phyloP scores from a whole-genome alignment of 2,329 filamentous ascomycete genomes.

The Plenodomus tracheiphilus region DNA sequence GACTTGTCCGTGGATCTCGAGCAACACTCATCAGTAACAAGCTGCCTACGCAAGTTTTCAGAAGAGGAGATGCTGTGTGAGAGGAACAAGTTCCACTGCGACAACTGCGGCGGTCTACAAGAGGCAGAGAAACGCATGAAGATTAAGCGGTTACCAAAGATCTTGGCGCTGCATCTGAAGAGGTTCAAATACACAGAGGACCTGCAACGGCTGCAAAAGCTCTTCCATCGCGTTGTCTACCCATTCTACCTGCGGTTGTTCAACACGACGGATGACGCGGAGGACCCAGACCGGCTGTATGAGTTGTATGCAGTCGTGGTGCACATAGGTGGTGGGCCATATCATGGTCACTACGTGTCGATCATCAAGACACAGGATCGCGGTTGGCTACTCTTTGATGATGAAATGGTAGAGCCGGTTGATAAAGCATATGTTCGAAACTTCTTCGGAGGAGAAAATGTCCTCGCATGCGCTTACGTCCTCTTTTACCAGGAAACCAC shows the following conservation, averaged over 20 bases:
- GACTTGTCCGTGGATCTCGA: slow-evolving; percentile 96
- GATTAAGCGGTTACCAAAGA: slow-evolving; percentile 89
- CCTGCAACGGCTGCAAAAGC: slow-evolving; percentile 87
- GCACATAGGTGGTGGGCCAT: slow-evolving; percentile 94
- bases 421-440: slow-evolving; percentile 95
- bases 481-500: slow-evolving; percentile 96
- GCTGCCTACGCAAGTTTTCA: slow-evolving; percentile 92
- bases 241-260: slow-evolving; percentile 95
- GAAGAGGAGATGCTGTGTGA: slow-evolving; percentile 98
- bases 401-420: slow-evolving; percentile 97
- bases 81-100: slow-evolving; percentile 98
- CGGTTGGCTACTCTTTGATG: slow-evolving; percentile 95
- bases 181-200: slow-evolving; percentile 99
- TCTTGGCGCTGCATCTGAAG: slow-evolving; percentile 90
- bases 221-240: slow-evolving; percentile 96
- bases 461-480: slow-evolving; percentile 92
- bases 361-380: slow-evolving; percentile 97
- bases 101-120: slow-evolving; percentile 93
- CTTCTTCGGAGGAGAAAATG: slow-evolving; percentile 87
- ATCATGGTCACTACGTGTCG: slow-evolving; percentile 96
- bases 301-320: slow-evolving; percentile 97
- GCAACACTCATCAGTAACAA: slow-evolving; percentile 93
- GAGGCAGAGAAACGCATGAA: slow-evolving; percentile 99
- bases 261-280: slow-evolving; percentile 94
- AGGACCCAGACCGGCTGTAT: slow-evolving; percentile 90